Base-by-base conservation (phyloP, 768 basidiomycete species). In the Calocera cornea region DNA sequence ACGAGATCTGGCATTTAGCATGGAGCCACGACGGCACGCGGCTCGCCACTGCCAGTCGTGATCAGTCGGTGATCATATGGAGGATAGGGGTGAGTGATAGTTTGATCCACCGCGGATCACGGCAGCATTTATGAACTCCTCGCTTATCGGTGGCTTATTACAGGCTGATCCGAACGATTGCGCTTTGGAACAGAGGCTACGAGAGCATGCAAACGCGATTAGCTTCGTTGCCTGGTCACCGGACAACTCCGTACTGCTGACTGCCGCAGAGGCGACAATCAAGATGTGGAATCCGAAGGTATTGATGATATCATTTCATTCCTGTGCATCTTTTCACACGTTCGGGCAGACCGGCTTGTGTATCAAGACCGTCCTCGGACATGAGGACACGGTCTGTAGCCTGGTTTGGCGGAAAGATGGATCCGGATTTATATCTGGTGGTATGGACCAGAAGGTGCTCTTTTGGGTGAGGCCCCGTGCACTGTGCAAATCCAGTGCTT, bases 1-100 rank as follows among this genome's bases (percentile, higher is more conserved):
- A 98, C 74, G 93, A 99, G 75, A 94, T 99, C 47, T 98, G 95
- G 95, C 87, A 89, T 74, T 77, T 98, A 68, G 89, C 88, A 74
- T 99, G 95, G 95, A 95, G 93, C 76, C 91, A 90, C 72, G 87
- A 88, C 74, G 97, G 97, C 1, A 76, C 77, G 64, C 87, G 83
- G 72, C 80, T 99, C 64, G 97, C 95, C 34, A 94, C 87, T 70
- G 90, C 89, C 40, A 89, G 94, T 67, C 90, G 85, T 76, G 95
- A 98, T 77, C 86, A 84, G 78, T 82, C 83, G 2, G 93, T 89
- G 7, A 90, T 97, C 66, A 88, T 98, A 64, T 98, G 95, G 95
- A 82, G 82, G 54, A 81, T 93, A 66, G 84, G 84, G 79, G 95
- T 92, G 77, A 73, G 89, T 78, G 66, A 38, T 36, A 17, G 38